Evolutionary conservation across 768 basidiomycete species (phyloP).

Genomic region (Tulasnella calospora): DNA sequence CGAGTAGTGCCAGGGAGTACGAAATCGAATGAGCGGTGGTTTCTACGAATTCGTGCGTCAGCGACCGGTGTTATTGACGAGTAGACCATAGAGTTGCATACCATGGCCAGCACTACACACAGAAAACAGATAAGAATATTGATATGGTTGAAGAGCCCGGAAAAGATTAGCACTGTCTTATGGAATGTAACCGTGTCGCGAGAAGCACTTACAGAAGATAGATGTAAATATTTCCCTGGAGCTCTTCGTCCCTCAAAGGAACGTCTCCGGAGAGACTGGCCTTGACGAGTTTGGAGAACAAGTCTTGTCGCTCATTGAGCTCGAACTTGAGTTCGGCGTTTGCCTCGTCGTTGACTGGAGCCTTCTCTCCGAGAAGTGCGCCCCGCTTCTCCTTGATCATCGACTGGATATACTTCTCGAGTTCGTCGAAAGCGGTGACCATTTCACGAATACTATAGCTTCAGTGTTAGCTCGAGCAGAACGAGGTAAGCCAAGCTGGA

Average conservation of each 20-base stretch:
- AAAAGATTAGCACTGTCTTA: neutral
- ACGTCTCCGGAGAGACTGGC: neutral
- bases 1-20: constrained; percentile 46
- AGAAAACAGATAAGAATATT: neutral
- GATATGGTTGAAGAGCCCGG: neutral
- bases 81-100: constrained; percentile 29
- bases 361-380: constrained; percentile 4
- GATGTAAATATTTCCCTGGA: constrained; percentile 33
- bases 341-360: neutral
- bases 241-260: constrained; percentile 19
- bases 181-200: neutral
- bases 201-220: constrained; percentile 38
- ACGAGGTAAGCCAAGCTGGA: neutral
- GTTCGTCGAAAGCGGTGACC: constrained; percentile 23
- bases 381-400: constrained; percentile 17
- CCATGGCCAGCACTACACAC: constrained; percentile 50
- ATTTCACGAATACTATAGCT: neutral
- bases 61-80: neutral
- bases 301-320: constrained; percentile 27
- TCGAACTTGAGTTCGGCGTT: constrained; percentile 3
- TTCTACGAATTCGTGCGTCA: constrained; percentile 36
- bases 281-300: constrained; percentile 27
- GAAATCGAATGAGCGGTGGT: constrained; percentile 50
- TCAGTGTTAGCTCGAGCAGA: neutral
- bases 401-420: constrained; percentile 18